Evolutionary conservation across 768 basidiomycete genomes (phyloP), one percentile per base, ranked within the genome.

Genomic region (Pleurotus giganteus): DNA sequence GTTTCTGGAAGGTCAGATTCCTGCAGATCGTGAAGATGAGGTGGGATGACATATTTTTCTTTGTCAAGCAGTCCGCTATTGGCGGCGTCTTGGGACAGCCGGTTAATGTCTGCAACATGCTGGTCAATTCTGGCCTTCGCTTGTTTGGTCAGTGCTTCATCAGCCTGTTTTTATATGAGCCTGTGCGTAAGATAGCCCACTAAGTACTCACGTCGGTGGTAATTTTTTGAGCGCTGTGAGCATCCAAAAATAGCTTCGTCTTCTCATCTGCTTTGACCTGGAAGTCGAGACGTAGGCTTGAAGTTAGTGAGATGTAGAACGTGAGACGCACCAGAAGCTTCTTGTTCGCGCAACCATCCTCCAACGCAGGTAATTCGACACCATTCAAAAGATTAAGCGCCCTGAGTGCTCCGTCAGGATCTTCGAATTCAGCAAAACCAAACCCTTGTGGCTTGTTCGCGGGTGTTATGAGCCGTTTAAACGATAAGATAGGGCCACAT

Each of bases 231-330:
- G 85, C 76, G 49, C 85, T 79, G 67, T 92, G 97, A 29, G 89
- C 88, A 60, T 98, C 94, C 57, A 98, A 70, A 62, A 95, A 91
- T 7, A 82, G 77, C 47, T 86, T 85, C 0, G 94, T 97, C 73
- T 97, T 97, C 72, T 97, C 94, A 68, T 99, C 97, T 55, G 92
- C 94, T 74, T 96, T 98, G 58, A 98, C 85, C 89, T 93, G 65
- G 39, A 54, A 23, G 28, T 45, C 43, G 64, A 59, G 70, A 73
- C 67, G 74, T 77, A 77, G 76, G 73, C 65, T 63, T 71, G 74
- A 77, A 77, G 70, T 60, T 64, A 71, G 45, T 72, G 67, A 28
- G 64, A 73, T 72, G 62, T 58, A 65, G 12, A 72, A 67, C 52
- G 71, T 51, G 54, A 42, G 65, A 83, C 89, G 76, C 74, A 92